Base-by-base conservation (phyloP, 2,329 filamentous ascomycete genomes). In the Didymella glomerata region DNA sequence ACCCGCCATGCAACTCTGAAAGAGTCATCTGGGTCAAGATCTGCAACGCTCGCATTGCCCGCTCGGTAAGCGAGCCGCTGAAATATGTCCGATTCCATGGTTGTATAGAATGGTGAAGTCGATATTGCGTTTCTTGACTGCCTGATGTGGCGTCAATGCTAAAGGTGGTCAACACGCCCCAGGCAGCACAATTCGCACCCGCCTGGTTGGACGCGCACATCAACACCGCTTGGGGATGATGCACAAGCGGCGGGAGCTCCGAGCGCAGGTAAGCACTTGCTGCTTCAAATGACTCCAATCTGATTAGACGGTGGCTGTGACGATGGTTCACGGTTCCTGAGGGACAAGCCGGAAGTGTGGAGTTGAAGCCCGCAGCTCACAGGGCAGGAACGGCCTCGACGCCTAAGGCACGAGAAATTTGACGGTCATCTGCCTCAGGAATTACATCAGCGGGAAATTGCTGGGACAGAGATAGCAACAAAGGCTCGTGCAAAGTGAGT, bases 141-240 rank as follows among this genome's bases (percentile, higher is more conserved):
- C 53, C 56, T 64, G 49, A 49, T 55, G 50, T 47, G 47, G 56
- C 50, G 46, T 41, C 9, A 18, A 28, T 11, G 36, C 16, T 22
- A 48, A 28, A 57, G 27, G 63, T 45, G 57, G 54, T 45, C 63
- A 51, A 59, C 68, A 69, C 65, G 63, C 65, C 47, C 56, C 61
- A 76, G 73, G 73, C 73, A 76, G 57, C 68, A 68, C 54, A 60
- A 70, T 75, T 75, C 47, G 56, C 61, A 49, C 24, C 14, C 44
- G 13, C 64, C 46, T 62, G 61, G 68, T 72, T 75, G 70, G 73
- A 64, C 61, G 57, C 48, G 63, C 60, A 38, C 70, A 62, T 56
- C 56, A 45, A 63, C 61, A 41, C 42, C 62, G 51, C 48, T 51
- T 56, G 47, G 64, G 57, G 48, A 53, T 53, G 57, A 65, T 68